Conservation (phyloP, 805 yeast genomes). For the Scheffersomyces stipitis region DNA sequence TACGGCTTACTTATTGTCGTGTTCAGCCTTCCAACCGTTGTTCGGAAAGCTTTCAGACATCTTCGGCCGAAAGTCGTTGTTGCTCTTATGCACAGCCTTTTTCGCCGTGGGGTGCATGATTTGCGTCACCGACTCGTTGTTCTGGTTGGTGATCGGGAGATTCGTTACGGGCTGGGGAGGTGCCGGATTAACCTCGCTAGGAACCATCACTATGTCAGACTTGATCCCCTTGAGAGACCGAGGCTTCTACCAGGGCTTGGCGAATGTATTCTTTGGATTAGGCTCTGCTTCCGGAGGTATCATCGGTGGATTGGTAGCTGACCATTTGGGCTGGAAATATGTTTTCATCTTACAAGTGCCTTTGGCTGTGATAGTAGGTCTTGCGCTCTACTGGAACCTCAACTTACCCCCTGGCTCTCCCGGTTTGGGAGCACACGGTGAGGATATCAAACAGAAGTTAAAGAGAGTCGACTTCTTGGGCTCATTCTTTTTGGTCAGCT, state of each 20-base stretch:
- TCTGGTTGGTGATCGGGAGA: constrained; percentile 55
- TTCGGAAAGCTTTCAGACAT: constrained; percentile 72
- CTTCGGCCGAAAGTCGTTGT: constrained; percentile 58
- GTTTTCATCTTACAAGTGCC: constrained; percentile 44
- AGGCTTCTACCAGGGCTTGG: constrained; percentile 81
- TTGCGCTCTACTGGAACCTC: constrained; percentile 38
- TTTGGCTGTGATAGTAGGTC: constrained; percentile 41
- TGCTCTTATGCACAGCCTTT: constrained; percentile 51
- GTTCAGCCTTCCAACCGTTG: constrained; percentile 73
- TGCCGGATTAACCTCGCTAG: constrained; percentile 78
- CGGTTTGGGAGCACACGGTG: constrained; percentile 52
- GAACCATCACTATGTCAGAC: constrained; percentile 76
- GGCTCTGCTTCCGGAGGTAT: constrained; percentile 56
- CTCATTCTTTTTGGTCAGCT: constrained; percentile 54
- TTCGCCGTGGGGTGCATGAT: constrained; percentile 57
- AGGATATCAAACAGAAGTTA: constrained; percentile 47
- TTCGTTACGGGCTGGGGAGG: constrained; percentile 87
- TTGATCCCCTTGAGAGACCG: constrained; percentile 73
- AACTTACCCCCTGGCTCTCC: constrained; percentile 55
- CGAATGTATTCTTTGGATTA: constrained; percentile 70
- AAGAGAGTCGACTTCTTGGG: constrained; percentile 69
- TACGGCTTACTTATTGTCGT: constrained; percentile 64
- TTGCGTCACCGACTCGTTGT: constrained; percentile 52
- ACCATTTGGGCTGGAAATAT: constrained; percentile 51
- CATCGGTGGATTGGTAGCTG: constrained; percentile 55